Percentiles rank a stretch among this genome's conserved stretches.
These are phyloP conservation scores for Senna tora DNA, from an alignment of 306 rosid genomes.

Conservation along the genomic window DNA sequence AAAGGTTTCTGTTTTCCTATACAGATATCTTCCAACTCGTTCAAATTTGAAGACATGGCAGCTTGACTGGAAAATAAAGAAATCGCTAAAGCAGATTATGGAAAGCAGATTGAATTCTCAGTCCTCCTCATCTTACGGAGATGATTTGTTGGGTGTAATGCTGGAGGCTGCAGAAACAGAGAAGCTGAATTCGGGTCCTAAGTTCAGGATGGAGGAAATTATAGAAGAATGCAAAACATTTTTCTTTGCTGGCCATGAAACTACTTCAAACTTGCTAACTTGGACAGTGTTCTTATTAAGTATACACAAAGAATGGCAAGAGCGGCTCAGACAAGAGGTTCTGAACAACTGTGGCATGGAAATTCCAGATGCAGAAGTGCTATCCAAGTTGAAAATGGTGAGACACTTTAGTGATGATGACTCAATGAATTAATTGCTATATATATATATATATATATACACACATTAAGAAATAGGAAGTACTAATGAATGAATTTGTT, in stretches of 20 bases:
- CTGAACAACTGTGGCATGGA: not conserved
- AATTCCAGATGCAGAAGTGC: not conserved
- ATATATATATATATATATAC: too few relatives aligned
- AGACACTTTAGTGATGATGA: too few relatives aligned
- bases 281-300: constrained; percentile 7
- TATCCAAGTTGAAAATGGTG: constrained; percentile 7
- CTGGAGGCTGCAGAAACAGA: not conserved
- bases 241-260: constrained; percentile 26
- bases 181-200: not conserved
- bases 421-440: too few relatives aligned
- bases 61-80: constrained; percentile 39
- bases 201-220: not conserved
- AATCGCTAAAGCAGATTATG: constrained; percentile 29
- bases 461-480: too few relatives aligned
- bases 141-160: constrained; percentile 20
- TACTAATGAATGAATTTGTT: too few relatives aligned
- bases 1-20: not conserved
- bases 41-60: constrained; percentile 42
- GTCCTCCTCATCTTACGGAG: not conserved
- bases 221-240: constrained; percentile 22
- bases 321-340: constrained; percentile 1
- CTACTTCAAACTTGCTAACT: constrained; percentile 23
- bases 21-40: constrained; percentile 45
- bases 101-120: constrained; percentile 35
- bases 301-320: constrained; percentile 2